Base-by-base conservation (phyloP, 768 basidiomycete species). In the Naganishia vaughanmartiniae region DNA sequence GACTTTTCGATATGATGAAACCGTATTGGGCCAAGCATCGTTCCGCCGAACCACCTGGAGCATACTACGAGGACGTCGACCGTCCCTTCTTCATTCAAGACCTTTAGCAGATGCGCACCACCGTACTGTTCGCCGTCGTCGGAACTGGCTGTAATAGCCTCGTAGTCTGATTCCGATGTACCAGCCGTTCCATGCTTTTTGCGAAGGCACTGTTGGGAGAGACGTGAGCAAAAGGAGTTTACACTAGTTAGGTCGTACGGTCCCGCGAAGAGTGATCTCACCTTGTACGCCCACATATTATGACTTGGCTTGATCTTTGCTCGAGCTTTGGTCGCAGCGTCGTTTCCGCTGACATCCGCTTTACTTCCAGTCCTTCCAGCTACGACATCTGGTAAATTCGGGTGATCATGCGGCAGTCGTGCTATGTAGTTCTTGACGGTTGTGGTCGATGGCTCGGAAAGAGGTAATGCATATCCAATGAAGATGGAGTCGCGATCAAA, bases 11-110 rank as follows among this genome's bases (percentile, higher is more conserved):
- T 72, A 26, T 72, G 67, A 10, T 63, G 34, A 48, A 72, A 72
- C 14, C 71, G 67, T 14, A 57, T 58, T 11, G 71, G 67, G 26
- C 71, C 71, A 1, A 72, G 48, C 60, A 72, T 48, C 4, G 71
- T 72, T 17, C 71, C 71, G 10, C 71, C 71, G 42, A 69, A 72
- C 71, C 71, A 72, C 26, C 71, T 54, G 48, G 54, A 65, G 56
- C 67, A 76, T 65, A 74, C 31, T 58, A 69, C 17, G 69, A 75
- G 45, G 67, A 73, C 51, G 72, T 71, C 36, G 72, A 74, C 17
- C 30, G 54, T 15, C 66, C 73, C 65, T 74, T 76, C 51, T 15
- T 72, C 71, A n/a, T 56, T 56, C 26, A 72, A 42, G 2, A 69
- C 58, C 33, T 66, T 63, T 33, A 69, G 57, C 14, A 72, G 34